Evolutionary conservation across 441 rosid species (phyloP).

Genomic region (Adansonia grandidieri): DNA sequence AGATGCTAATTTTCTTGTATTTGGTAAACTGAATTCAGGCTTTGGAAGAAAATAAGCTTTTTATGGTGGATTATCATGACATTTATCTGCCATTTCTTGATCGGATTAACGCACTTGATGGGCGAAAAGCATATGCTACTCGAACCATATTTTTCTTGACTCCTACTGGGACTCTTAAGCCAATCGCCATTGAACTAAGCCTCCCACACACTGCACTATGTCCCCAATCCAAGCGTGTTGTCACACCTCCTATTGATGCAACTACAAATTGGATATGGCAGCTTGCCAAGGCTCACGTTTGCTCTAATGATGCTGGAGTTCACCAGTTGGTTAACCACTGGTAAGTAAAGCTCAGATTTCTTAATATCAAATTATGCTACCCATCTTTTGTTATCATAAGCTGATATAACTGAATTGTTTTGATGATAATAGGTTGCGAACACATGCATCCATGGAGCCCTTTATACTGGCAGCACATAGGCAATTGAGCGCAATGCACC

Average conservation of each 20-base stretch:
- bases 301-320: slow-evolving; percentile 88
- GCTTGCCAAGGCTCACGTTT: slow-evolving; percentile 91
- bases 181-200: slow-evolving; percentile 88
- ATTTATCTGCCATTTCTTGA: slow-evolving; percentile 81
- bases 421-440: slow-evolving; percentile 55
- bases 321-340: slow-evolving; percentile 94
- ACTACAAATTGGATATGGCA: slow-evolving; percentile 92
- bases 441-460: slow-evolving; percentile 87
- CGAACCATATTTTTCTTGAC: slow-evolving; percentile 81
- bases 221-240: slow-evolving; percentile 65
- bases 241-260: slow-evolving; percentile 77
- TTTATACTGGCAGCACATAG: slow-evolving; percentile 91
- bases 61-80: slow-evolving; percentile 80
- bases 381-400: not conserved
- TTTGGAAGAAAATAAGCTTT: slow-evolving; percentile 66
- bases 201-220: slow-evolving; percentile 53
- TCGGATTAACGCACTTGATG: slow-evolving; percentile 73
- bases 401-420: slow-evolving; percentile 10
- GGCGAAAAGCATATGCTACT: slow-evolving; percentile 88
- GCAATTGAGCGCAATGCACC: slow-evolving; percentile 93
- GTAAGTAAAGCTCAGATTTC: not conserved
- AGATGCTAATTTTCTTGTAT: not conserved
- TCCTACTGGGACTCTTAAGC: slow-evolving; percentile 72
- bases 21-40: slow-evolving; percentile 51
- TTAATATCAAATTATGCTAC: not conserved